These are phyloP conservation scores for Sporothrix schenckii DNA, from an alignment of 2,329 filamentous ascomycete species.

Conservation along the genomic window DNA sequence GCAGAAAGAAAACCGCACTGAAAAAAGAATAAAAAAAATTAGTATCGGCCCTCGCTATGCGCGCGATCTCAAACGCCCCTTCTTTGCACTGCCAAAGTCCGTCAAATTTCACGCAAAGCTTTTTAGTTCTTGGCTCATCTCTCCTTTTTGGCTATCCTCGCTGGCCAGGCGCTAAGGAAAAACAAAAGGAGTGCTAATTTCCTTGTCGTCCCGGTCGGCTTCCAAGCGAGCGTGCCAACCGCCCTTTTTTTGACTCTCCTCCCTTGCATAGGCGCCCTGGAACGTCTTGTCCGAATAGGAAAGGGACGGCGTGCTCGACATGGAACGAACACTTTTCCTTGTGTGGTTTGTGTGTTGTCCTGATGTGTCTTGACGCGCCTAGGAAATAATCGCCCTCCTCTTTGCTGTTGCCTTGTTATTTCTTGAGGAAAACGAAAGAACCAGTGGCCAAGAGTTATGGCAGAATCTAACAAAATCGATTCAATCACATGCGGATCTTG, in stretches of 20 bases:
- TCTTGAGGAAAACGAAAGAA: conserved; percentile 1
- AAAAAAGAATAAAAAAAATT: not conserved
- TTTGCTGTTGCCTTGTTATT: conserved; percentile 7
- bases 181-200: conserved; percentile 21
- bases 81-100: conserved; percentile 1
- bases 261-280: conserved; percentile 11
- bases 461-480: conserved; percentile 15
- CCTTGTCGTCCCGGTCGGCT: conserved; percentile 9
- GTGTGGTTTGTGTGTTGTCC: not conserved
- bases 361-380: not conserved
- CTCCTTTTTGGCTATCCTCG: conserved; percentile 5
- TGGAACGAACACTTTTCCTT: not conserved
- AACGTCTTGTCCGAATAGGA: conserved; percentile 16
- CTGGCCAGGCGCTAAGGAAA: conserved; percentile 14
- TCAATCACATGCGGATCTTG: not conserved
- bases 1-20: not conserved
- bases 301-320: conserved; percentile 12
- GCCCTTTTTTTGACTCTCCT: not conserved
- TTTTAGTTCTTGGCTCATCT: conserved; percentile 4
- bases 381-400: not conserved
- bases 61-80: conserved; percentile 2
- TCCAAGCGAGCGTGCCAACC: not conserved
- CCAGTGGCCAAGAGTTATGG: not conserved
- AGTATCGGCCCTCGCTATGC: not conserved
- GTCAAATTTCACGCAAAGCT: conserved; percentile 19